Percentiles rank a stretch among this genome's conserved stretches.
These are phyloP conservation scores for Tetrahymena elliotti DNA, from an alignment of 73 alveolate species.

Conservation along the genomic window DNA sequence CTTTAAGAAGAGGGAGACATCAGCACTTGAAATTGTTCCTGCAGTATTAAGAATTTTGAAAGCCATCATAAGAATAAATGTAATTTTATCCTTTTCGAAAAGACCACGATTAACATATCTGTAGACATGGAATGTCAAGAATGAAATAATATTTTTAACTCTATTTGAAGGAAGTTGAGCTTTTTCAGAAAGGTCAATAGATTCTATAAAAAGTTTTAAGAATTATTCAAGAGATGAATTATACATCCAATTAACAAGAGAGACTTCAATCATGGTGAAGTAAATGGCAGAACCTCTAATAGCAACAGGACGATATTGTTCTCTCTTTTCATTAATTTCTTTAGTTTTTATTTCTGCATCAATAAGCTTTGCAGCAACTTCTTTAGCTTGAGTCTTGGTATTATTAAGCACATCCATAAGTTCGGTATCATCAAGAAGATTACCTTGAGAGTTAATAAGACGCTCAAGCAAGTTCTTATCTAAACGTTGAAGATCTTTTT, in stretches of 20 bases:
- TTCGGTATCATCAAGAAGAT: slow-evolving; percentile 96
- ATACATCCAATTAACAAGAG: slow-evolving; percentile 98
- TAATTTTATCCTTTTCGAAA: slow-evolving; percentile 97
- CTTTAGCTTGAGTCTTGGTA: slow-evolving; percentile 98
- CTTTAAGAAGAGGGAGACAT: slow-evolving; percentile 91
- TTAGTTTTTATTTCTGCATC: slow-evolving; percentile 95
- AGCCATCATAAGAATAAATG: slow-evolving; percentile 95
- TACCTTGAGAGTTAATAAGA: slow-evolving; percentile 95
- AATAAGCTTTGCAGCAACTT: slow-evolving; percentile 89
- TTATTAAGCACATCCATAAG: slow-evolving; percentile 97
- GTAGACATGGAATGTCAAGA: slow-evolving; percentile 88
- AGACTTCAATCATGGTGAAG: slow-evolving; percentile 93
- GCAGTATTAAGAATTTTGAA: slow-evolving; percentile 95
- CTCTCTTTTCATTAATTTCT: slow-evolving; percentile 99
- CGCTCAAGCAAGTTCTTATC: slow-evolving; percentile 83
- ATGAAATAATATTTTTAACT: slow-evolving; percentile 77
- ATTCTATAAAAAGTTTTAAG: slow-evolving; percentile 94
- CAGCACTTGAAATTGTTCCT: slow-evolving; percentile 82
- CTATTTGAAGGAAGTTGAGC: slow-evolving; percentile 85
- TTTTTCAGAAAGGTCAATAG: slow-evolving; percentile 85
- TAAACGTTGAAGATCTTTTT: slow-evolving; percentile 60
- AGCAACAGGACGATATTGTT: slow-evolving; percentile 98
- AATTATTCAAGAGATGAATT: slow-evolving; percentile 98
- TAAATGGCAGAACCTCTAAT: slow-evolving; percentile 96
- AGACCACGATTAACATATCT: slow-evolving; percentile 99